phyloP scores from a whole-genome alignment of 805 yeast species.

The Candida chilensis region DNA sequence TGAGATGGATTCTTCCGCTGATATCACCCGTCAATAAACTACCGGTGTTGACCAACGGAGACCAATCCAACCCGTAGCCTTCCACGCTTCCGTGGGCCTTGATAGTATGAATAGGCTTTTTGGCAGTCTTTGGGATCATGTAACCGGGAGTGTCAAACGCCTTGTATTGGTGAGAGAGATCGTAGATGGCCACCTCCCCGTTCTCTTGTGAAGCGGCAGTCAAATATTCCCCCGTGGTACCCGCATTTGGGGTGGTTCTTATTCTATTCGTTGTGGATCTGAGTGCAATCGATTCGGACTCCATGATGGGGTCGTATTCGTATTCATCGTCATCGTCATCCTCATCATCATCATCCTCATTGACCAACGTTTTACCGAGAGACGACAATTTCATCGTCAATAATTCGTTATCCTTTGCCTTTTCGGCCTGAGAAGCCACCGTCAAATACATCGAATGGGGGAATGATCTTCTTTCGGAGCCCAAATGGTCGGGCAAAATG shows the following conservation, averaged over 20 bases:
- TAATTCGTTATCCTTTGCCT: conserved; percentile 81
- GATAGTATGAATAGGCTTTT: conserved; percentile 76
- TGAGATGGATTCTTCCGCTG: conserved; percentile 72
- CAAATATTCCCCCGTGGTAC: conserved; percentile 66
- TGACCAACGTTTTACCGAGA: conserved; percentile 77
- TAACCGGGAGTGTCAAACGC: conserved; percentile 88
- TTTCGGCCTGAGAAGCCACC: conserved; percentile 90
- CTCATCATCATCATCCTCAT: conserved; percentile 66
- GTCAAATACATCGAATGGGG: conserved; percentile 84
- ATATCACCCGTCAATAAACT: conserved; percentile 83
- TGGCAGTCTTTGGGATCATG: conserved; percentile 65
- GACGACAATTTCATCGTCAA: conserved; percentile 77
- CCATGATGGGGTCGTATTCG: conserved; percentile 79
- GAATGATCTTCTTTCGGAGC: conserved; percentile 79
- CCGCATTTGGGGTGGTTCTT: conserved; percentile 73
- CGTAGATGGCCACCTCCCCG: conserved; percentile 85
- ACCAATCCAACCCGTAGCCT: conserved; percentile 97
- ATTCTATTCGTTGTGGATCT: conserved; percentile 84
- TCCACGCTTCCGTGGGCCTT: conserved; percentile 89
- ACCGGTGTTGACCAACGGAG: conserved; percentile 75
- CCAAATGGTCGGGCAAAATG: conserved; percentile 76
- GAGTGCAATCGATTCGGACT: conserved; percentile 70
- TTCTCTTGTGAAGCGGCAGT: conserved; percentile 85
- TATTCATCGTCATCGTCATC: conserved; percentile 63
- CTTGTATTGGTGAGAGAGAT: conserved; percentile 66